Base-by-base conservation (phyloP, 2,329 filamentous ascomycete genomes). In the Aspergillus carbonarius region DNA sequence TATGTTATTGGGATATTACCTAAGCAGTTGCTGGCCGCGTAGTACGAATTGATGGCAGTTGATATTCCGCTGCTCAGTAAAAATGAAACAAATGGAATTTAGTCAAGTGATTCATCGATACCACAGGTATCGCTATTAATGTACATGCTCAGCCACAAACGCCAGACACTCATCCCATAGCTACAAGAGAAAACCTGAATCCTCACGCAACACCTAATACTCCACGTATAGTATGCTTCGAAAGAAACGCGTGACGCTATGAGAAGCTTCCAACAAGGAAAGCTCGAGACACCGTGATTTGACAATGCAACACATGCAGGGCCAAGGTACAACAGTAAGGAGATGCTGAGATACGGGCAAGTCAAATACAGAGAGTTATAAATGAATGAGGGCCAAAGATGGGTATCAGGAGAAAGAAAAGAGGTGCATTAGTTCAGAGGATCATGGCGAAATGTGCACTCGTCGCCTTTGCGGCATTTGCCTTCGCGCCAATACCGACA, bases 401-500 rank as follows among this genome's bases (percentile, higher is more conserved):
- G 61, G 64, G 59, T 66, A 65, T 66, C 64, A 65, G 55, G 46
- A 58, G 34, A 23, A 27, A 37, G 15, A 52, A 56, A 35, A 23
- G 49, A 44, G 35, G 46, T 46, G 20, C 37, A 20, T 53, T 51
- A 66, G 35, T 58, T 54, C 30, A 66, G 50, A 32, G 66, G 62
- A 62, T 81, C 79, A 57, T 82, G 80, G 57, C 78, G 72, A 66
- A 77, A 82, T n/a, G 79, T 82, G 69, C 81, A 83, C 40, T 79
- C 73, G 20, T 79, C 76, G 17, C 81, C 81, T 64, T 85, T 84
- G 57, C 78, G 73, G 67, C 83, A 84, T 64, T 78, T 80, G 12
- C 82, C 82, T 59, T 82, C 77, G 35, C 79, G 73, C 78, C 78
- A 85, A 68, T 81, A 85, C 58, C 78, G 77, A 70, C 83, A 85